phyloP scores from a whole-genome alignment of 768 basidiomycete species.

The Pholiota conissans region DNA sequence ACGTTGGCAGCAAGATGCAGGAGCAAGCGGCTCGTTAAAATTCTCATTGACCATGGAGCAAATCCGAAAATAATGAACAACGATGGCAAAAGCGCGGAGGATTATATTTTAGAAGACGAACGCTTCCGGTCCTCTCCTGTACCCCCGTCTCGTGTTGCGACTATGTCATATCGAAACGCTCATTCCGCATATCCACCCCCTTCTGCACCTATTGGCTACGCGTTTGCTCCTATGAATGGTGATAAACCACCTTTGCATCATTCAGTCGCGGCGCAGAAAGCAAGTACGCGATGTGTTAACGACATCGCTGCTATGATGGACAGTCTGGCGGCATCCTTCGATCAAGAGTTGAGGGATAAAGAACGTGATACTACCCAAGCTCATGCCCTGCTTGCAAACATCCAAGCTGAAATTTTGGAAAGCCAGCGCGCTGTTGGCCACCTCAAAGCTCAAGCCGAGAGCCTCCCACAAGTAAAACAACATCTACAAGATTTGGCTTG shows the following conservation, averaged over 20 bases:
- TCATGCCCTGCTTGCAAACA: constrained; percentile 79
- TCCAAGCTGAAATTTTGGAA: constrained; percentile 88
- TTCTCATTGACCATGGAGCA: constrained; percentile 94
- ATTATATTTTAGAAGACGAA: constrained; percentile 98
- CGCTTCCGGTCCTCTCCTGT: constrained; percentile 91
- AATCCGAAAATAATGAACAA: constrained; percentile 93
- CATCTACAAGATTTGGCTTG: constrained; percentile 61
- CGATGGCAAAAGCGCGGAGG: constrained; percentile 96
- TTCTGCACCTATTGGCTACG: constrained; percentile 37
- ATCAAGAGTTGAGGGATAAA: constrained; percentile 88
- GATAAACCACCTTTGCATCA: constrained; percentile 79
- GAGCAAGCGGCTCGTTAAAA: constrained; percentile 92
- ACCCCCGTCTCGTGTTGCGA: constrained; percentile 62
- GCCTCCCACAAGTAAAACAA: constrained; percentile 59
- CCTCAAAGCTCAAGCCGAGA: constrained; percentile 69
- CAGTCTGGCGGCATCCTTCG: constrained; percentile 85
- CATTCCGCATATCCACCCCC: constrained; percentile 59
- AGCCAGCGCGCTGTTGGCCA: constrained; percentile 73
- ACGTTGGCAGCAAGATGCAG: constrained; percentile 96
- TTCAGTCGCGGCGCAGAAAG: constrained; percentile 82
- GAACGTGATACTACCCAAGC: constrained; percentile 92
- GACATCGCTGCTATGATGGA: constrained; percentile 88
- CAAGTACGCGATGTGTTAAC: constrained; percentile 80
- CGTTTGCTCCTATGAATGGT: constrained; percentile 51
- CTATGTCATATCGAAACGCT: constrained; percentile 74